Evolutionary conservation across 768 basidiomycete species (phyloP), one percentile per base, ranked within the genome.

Genomic region (Multifurca ochricompacta): DNA sequence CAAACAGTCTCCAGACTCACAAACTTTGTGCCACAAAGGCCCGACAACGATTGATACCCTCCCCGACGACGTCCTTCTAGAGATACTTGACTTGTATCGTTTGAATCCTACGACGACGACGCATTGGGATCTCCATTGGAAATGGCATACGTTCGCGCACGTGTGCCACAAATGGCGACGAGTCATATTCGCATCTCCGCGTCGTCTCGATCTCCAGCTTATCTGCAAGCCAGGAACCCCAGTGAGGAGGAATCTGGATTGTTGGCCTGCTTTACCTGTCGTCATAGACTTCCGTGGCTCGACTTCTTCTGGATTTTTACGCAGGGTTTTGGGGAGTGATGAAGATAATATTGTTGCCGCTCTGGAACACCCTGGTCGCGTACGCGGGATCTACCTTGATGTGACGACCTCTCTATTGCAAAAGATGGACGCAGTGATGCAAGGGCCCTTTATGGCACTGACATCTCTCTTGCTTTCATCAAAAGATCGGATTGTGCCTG

Each of bases 141-240:
- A n/a, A n/a, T 54, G 53, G 53, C 19, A 27, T 14, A 7, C 16
- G 3, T 13, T 47, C 16, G 45, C 18, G 37, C 53, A 41, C 10
- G 45, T 53, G 8, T 40, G 52, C 45, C 52, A 16, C 31, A 31
- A 16, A 19, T 53, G 53, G 53, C 30, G 39, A 7, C 9, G 27
- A 16, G 4, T 47, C n/a, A 28, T 46, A 2, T 16, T 46, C 8
- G 10, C 21, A 14, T 53, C 35, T 0, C 45, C 53, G 0, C 53
- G n/a, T 10, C 31, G 21, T 25, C 53, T 53, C 3, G 10, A 46
- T 8, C 10, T 47, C 10, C n/a, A 10, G 6, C 45, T 53, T 13
- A 10, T 25, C 18, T 47, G 37, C 31, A 47, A 23, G 4, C 1
- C 1, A 13, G 34, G 8, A 19, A 53, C 18, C 6, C 43, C 27